Base-by-base conservation (phyloP, 1,284 basidiomycete genomes). In the Cerioporus squamosus region DNA sequence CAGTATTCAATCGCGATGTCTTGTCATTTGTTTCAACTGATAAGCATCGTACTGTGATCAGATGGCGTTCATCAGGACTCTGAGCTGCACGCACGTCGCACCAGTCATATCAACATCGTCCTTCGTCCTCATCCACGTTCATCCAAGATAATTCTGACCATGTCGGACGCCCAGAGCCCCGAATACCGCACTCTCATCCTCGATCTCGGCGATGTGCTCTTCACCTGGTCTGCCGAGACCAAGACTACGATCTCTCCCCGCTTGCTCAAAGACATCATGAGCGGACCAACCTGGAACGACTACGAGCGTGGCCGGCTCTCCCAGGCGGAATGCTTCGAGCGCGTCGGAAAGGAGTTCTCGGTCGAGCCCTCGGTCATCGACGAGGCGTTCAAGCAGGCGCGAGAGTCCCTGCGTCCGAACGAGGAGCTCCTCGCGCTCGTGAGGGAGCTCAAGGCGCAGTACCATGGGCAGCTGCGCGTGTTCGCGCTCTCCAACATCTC, bases 401-500 rank as follows among this genome's bases (percentile, higher is more conserved):
- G 81, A 5, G 76, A 78, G 40, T 80, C 81, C 12, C 70, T 85
- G 18, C 68, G 73, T 44, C 72, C 76, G 8, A 75, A 83, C 57
- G 68, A 78, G 29, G 71, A 76, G 14, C 73, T 87, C 64, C 75
- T 83, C 42, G 63, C 70, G 29, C 70, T 85, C 48, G 78, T 85
- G 46, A 74, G 75, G 9, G 75, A 81, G 48, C 71, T 86, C 44
- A 82, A 81, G 65, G 66, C 66, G 22, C 72, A 74, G 20, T 62
- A 60, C 9, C n/a, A n/a, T n/a, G n/a, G 24, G 75, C 57, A 70
- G 23, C 70, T 71, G 23, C 61, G 65, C 29, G 22, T 85, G 26
- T 83, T 79, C 54, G 82, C 83, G 44, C 83, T 85, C 80, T 83
- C 82, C 40, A 86, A 86, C 68, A 84, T 86, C 48, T 84, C 83